A percentile compares a stretch with the other conserved stretches of the same genome.
These are phyloP conservation scores for Oryza meridionalis DNA, from an alignment of 176 grass and related monocot genomes.

Conservation along the genomic window DNA sequence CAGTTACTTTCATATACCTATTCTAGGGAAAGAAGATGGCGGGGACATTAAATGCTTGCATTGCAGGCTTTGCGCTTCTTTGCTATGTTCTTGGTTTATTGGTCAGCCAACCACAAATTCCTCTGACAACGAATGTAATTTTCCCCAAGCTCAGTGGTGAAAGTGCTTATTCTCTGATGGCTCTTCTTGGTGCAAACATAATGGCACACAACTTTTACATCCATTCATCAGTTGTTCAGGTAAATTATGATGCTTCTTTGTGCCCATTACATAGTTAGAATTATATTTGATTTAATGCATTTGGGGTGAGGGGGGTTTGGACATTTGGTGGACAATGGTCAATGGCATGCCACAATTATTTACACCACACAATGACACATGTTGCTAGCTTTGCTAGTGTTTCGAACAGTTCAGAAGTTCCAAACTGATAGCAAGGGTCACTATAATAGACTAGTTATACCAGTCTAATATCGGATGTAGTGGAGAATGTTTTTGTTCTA, in stretches of 20 bases:
- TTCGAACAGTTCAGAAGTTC: background rate
- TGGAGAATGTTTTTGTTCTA: background rate
- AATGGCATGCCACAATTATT: background rate
- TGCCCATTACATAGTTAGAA: background rate
- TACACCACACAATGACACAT: background rate
- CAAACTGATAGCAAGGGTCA: background rate
- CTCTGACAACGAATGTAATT: conserved; percentile 71
- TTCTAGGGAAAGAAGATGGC: conserved; percentile 67
- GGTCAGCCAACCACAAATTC: conserved; percentile 87
- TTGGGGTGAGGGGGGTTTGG: background rate
- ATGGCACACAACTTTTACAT: conserved; percentile 98
- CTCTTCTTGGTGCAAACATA: conserved; percentile 95
- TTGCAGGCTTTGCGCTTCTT: conserved; percentile 82
- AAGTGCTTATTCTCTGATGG: conserved; percentile 94
- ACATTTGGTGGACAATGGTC: background rate
- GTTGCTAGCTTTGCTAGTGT: background rate
- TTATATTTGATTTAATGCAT: conserved; percentile 7
- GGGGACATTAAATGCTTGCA: conserved; percentile 55
- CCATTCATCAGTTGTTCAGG: conserved; percentile 93
- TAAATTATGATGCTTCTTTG: conserved; percentile 33
- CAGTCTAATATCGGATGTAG: background rate
- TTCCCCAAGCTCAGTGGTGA: conserved; percentile 92
- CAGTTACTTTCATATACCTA: conserved; percentile 28
- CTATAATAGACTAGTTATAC: background rate
- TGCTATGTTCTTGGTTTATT: conserved; percentile 89